Base-by-base conservation (phyloP, 345 rosid species). In the Murraya paniculata region DNA sequence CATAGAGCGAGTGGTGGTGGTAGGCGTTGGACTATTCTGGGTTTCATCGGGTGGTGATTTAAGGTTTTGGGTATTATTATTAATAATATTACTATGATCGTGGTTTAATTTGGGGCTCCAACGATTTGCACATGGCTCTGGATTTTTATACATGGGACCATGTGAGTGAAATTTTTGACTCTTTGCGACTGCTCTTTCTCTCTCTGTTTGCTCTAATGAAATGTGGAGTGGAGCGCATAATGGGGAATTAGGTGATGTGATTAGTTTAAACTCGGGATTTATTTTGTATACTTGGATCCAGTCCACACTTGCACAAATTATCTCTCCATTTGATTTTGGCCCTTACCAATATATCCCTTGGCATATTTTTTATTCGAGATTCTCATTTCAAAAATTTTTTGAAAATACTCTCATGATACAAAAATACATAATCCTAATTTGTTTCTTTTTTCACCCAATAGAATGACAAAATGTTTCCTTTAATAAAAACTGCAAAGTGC, bases 91-190 rank as follows among this genome's bases (percentile, higher is more conserved):
- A 22, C 36, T 21, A 38, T 7, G 1, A 48, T 67, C 10, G 71
- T 9, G 13, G 57, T 41, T 25, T 25, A 45, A 68, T 41, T 22
- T 38, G 71, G 53, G 50, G 53, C 5, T 36, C 2, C 5, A 45
- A 45, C 53, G 57, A 41, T 3, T 9, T 11, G n/a, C 72, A 25
- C 35, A 45, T 68, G 57, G 57, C 33, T 41, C 21, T 9, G 0
- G 57, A 68, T 6, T 68, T 68, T 68, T 68, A 68, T 68, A 25
- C 57, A 41, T 18, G 48, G 28, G 50, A 66, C 70, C 73, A 69
- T 45, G 36, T 48, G 73, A 48, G 57, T 53, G 57, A 53, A 53
- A 53, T 4, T 18, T 53, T 53, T 53, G 7, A 18, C 57, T 5
- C 22, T 18, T 50, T 14, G 7, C 57, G 7, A 19, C 21, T 19